Percentiles rank a stretch among this genome's conserved stretches.
These are phyloP conservation scores for Talaromyces pinophilus DNA, from an alignment of 2,329 filamentous ascomycete genomes.

Conservation along the genomic window DNA sequence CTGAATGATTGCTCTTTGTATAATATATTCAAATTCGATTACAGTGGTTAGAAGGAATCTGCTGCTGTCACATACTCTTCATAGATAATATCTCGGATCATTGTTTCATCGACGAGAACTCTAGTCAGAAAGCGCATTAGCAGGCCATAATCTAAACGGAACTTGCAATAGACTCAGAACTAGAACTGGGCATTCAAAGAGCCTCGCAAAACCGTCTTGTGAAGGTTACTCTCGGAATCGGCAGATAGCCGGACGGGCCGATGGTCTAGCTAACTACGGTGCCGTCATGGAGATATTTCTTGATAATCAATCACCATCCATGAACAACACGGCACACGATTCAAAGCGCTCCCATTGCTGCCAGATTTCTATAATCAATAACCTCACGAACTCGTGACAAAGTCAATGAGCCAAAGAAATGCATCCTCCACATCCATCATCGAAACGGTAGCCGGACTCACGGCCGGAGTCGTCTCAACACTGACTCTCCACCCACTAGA, in stretches of 20 bases:
- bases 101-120: neutral
- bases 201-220: neutral
- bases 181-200: neutral
- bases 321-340: neutral
- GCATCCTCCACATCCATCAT: conserved; percentile 74
- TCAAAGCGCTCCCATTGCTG: neutral
- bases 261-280: neutral
- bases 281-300: conserved; percentile 1
- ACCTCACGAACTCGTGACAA: neutral
- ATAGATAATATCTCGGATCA: neutral
- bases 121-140: neutral
- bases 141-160: neutral
- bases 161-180: neutral
- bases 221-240: neutral
- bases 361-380: neutral
- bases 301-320: neutral
- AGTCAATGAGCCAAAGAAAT: conserved; percentile 48
- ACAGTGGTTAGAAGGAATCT: neutral
- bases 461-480: conserved; percentile 82
- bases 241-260: conserved; percentile 2
- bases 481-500: conserved; percentile 89
- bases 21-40: neutral
- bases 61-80: neutral
- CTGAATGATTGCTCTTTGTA: neutral
- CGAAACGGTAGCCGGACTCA: conserved; percentile 87